A percentile compares a stretch with the other conserved stretches of the same genome.
Conservation (phyloP, 2,329 filamentous ascomycete species). For the Fusarium albidum region DNA sequence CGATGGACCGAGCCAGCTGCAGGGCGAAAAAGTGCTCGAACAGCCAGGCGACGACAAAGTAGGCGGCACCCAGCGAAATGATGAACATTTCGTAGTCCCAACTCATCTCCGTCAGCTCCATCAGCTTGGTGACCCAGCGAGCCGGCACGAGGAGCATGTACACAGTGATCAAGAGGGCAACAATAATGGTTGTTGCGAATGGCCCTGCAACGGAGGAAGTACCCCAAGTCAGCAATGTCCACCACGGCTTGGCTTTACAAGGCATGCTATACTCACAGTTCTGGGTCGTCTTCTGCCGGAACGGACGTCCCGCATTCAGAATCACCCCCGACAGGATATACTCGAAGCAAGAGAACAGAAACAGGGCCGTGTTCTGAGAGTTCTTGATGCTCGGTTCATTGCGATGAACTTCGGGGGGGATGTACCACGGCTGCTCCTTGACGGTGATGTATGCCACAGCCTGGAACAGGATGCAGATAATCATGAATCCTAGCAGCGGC, state of each 20-base stretch:
- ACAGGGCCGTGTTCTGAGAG: constrained; percentile 91
- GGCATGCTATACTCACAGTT: constrained; percentile 70
- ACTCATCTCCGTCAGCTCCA: constrained; percentile 86
- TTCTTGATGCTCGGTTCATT: constrained; percentile 88
- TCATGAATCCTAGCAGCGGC: constrained; percentile 88
- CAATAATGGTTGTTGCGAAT: constrained; percentile 79
- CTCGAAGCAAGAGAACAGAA: constrained; percentile 91
- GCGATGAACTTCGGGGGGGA: constrained; percentile 78
- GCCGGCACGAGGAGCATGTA: constrained; percentile 86
- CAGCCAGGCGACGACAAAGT: constrained; percentile 73
- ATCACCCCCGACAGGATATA: constrained; percentile 93
- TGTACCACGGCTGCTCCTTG: constrained; percentile 83
- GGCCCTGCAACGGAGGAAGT: constrained; percentile 67
- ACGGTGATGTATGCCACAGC: constrained; percentile 77
- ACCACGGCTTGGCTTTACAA: accelerated
- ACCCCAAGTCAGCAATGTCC: constrained; percentile 6
- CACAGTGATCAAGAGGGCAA: constrained; percentile 71
- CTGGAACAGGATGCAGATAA: constrained; percentile 81
- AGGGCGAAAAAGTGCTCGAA: constrained; percentile 78
- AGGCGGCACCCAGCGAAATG: constrained; percentile 72
- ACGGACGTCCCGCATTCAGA: constrained; percentile 89
- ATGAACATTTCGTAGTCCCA: constrained; percentile 77
- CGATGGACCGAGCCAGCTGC: constrained; percentile 72
- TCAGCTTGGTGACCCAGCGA: constrained; percentile 72
- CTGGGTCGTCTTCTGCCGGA: constrained; percentile 78